Base-by-base conservation (phyloP, 2,329 filamentous ascomycete species). In the Knoxdaviesia capensis region DNA sequence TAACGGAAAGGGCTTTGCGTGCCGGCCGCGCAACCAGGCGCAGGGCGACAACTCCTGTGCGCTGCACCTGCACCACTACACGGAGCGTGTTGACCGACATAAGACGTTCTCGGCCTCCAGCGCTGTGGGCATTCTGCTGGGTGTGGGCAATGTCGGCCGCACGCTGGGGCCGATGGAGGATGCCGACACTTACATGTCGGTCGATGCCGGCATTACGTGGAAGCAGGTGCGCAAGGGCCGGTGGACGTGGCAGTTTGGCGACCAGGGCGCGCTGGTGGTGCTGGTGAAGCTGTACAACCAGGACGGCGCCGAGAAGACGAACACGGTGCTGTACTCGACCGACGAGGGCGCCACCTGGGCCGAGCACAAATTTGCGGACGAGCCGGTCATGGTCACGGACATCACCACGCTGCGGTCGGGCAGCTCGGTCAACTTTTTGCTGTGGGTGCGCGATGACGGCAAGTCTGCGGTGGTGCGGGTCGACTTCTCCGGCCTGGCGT, bases 191-290 rank as follows among this genome's bases (percentile, higher is more conserved):
- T 98, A 88, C 61, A 80, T 96, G 65, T 92, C 85, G 7, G 69
- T 70, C 1, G 87, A 98, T 56, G 90, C 80, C n/a, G 92, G 92
- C 43, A 69, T 96, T 41, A 82, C 65, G 35, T 98, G 90, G 90
- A 77, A 69, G 48, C 74, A 77, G 45, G 76, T 88, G 46, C 88
- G 82, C 61, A 87, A 92, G 59, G 92, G 90, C 5, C 72, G 70
- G 34, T 94, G 86, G 66, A 80, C 81, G 53, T 98, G 86, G 85
- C 84, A 93, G 53, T 94, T 85, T 55, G 92, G 90, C 45, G 92
- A 98, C 52, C 85, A 94, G 56, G 90, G 90, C 31, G 90, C 85
- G 5, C 80, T 96, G 51, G 75, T 96, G 47, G 84, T 93, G 36
- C 78, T 98, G 40, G 86, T 88, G 28, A 73, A 80, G 53, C 20